Evolutionary conservation across 2,329 filamentous ascomycete genomes (phyloP), one percentile per base, ranked within the genome.

Genomic region (Phaeosphaeria sp.): DNA sequence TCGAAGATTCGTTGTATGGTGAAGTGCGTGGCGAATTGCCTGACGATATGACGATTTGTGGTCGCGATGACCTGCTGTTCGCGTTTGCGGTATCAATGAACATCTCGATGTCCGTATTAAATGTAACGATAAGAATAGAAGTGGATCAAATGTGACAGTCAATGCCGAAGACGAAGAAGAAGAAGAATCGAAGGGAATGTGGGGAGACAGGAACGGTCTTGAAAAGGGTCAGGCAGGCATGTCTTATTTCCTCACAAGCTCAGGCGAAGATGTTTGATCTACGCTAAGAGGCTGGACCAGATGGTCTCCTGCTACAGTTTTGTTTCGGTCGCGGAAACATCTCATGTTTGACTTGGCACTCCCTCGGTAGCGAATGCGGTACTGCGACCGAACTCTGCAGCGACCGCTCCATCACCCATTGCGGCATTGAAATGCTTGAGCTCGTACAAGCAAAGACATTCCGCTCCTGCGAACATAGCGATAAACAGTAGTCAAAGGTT

Each of bases 1-100:
- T 68, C 21, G 60, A 51, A 7, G 66, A 58, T 22, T 71, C 63
- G 25, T 57, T 61, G 46, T 67, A 62, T 27, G 56, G 54, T 21
- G 61, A 48, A 36, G 62, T 44, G 51, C 52, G 61, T 47, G 63
- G 55, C 11, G 60, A 62, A 21, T 36, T 36, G 30, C 30, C 30
- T 36, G 30, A 36, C 6, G 30, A 36, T 36, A 64, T 64, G 13
- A 63, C 51, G 1, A 67, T 58, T 23, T 60, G 67, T 15, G 68
- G 66, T 33, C 66, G 65, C 9, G 58, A 47, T 36, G 64, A 66
- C 43, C 60, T 52, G 33, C 55, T 66, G 50, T 76, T 75, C 2
- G 73, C 73, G 13, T 66, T 67, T n/a, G 63, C 65, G 4, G 72
- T 76, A 27, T 76, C 70, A 33, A 76, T 74, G 44, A 66, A 74